Evolutionary conservation across 2,329 filamentous ascomycete species (phyloP), one percentile per base, ranked within the genome.

Genomic region (Zymoseptoria tritici): DNA sequence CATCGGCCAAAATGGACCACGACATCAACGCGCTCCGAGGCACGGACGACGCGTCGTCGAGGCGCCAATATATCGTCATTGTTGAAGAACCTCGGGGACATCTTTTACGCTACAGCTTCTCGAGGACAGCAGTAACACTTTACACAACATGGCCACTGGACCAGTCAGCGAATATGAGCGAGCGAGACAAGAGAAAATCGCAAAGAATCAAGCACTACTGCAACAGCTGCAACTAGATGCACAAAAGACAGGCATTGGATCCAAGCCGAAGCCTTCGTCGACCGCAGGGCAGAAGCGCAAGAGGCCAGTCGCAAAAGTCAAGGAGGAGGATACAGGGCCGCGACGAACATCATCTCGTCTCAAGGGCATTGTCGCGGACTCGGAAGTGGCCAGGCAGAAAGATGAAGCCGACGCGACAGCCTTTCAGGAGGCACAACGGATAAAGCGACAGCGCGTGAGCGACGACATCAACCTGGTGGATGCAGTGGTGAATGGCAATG

Each of bases 161-260:
- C 60, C 65, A 50, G 78, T 95, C 67, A 95, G 89, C 74, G 90
- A 91, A 49, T 97, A 96, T 74, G 92, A 96, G 79, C 86, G 87
- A 68, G 86, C 90, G 66, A 83, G 92, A 0, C 83, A 90, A 16
- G 90, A 91, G 62, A 96, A 96, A 66, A 95, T 96, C 49, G 90
- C 87, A 0, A 86, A 89, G 57, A 94, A 95, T 67, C 88, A 93
- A 74, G 90, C 87, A 72, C 81, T 96, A 0, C 76, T 97, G 0
- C 89, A 89, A 61, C 88, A 91, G 61, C 83, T 96, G 1, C 87
- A 88, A 42, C 78, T 83, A 65, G 83, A 86, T 68, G 81, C 83
- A 1, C 84, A 85, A 2, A 83, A 88, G 0, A 85, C 90, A 0
- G 87, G 88, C n/a, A 78, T 88, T 9, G 89, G 86, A 54, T 71